phyloP scores from a whole-genome alignment of 169 alveolate species.

The Besnoitia besnoiti region DNA sequence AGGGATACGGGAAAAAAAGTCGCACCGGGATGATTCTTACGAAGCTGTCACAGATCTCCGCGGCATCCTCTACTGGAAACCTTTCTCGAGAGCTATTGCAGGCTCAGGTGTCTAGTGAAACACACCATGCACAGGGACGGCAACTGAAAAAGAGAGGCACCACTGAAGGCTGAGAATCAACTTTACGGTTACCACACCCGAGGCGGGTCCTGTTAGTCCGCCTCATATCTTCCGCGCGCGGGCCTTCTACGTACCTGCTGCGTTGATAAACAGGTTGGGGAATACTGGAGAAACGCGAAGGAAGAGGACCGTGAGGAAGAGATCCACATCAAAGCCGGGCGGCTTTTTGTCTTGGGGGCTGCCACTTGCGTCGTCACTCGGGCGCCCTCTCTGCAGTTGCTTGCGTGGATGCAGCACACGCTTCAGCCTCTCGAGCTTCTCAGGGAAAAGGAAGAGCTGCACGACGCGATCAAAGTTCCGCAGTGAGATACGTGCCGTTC shows the following conservation, averaged over 20 bases:
- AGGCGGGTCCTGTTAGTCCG: too few relatives aligned
- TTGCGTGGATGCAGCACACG: background rate
- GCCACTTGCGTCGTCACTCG: background rate
- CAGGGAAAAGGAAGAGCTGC: constrained; percentile 39
- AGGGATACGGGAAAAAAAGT: background rate
- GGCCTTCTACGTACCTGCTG: constrained; percentile 56
- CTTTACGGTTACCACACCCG: too few relatives aligned
- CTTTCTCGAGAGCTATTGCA: too few relatives aligned
- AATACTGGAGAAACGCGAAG: constrained; percentile 45
- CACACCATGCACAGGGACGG: too few relatives aligned
- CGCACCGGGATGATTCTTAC: too few relatives aligned
- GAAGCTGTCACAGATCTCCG: too few relatives aligned
- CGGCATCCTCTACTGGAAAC: too few relatives aligned
- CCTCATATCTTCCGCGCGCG: too few relatives aligned
- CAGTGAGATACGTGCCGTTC: background rate
- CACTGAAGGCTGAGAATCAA: too few relatives aligned
- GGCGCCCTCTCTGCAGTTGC: background rate
- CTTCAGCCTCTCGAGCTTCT: constrained; percentile 42
- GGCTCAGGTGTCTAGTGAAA: too few relatives aligned
- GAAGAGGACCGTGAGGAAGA: constrained; percentile 51
- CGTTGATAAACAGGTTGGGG: constrained; percentile 48
- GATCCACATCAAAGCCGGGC: constrained; percentile 26
- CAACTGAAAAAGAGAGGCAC: too few relatives aligned
- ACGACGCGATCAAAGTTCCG: background rate
- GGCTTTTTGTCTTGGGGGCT: background rate